Base-by-base conservation (phyloP, 2,329 filamentous ascomycete species). In the Trichocomaceae sp. region DNA sequence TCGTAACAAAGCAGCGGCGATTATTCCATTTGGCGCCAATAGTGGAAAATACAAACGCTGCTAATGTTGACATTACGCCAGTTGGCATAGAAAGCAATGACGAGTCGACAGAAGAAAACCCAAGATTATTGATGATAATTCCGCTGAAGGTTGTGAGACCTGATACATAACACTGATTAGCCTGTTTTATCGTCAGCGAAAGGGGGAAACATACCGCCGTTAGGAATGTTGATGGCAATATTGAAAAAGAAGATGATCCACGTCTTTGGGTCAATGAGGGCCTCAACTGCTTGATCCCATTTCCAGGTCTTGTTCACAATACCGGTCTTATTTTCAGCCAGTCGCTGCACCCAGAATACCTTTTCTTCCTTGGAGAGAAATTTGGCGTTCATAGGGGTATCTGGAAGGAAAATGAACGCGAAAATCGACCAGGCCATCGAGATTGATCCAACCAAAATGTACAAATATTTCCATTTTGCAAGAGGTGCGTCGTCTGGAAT, bases 291-390 rank as follows among this genome's bases (percentile, higher is more conserved):
- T 60, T 68, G 66, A 4, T 63, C 48, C 61, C 61, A 60, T 52
- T 67, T 66, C 57, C 60, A 66, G 54, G 62, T 54, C 33, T 62
- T 63, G 35, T 62, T 65, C 20, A 59, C 60, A 41, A 72, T 70
- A 12, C 72, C 72, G 1, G 71, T 74, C 52, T 68, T 65, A 59
- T 75, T 73, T 5, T 60, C 63, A 1, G 66, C 65, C 9, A 72
- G 60, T 2, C 70, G 65, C 52, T 68, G 58, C 17, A 71, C 74
- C 39, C 77, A 76, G 52, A 80, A 67, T 22, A 74, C 71, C 57
- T 75, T 73, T 63, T 85, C 80, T 52, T 77, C 71, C 1, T 74
- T 63, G 0, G 71, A 79, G 3, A 87, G 73, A 63, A 86, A 86
- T 0, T 67, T 68, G 5, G 84, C 83, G 65, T 66, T 68, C 60